Evolutionary conservation across 257 asterid genomes (phyloP), one percentile per base, ranked within the genome.

Genomic region (Solanum lycopersicoides): DNA sequence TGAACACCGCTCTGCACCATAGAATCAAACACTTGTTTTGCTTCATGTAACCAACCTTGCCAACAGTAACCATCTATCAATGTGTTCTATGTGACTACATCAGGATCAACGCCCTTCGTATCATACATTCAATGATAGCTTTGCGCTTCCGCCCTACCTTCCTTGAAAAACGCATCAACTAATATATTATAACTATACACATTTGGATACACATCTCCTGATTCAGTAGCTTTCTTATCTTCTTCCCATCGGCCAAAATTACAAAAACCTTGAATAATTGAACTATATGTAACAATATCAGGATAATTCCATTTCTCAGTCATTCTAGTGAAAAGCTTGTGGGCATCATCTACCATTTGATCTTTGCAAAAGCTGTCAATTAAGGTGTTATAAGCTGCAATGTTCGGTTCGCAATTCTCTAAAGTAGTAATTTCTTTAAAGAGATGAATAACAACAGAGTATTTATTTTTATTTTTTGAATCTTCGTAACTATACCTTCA

Each of bases 111-210:
- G 16, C 66, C 35, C n/a, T 53, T 18, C 15, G 83, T 20, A 47
- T 42, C 86, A 82, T 89, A 56, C 23, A 23, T 47, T 77, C 20
- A 10, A 85, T n/a, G 35, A 89, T 87, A 68, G 37, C 6, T 28
- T 68, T 14, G 21, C n/a, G n/a, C n/a, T n/a, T 68, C 75, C 12
- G 6, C 21, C 23, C 20, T 12, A 68, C 75, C 39, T 68, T 68
- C 39, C 39, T 68, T 89, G 44, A 89, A 87, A 41, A 84, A 79
- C 6, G 89, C 86, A 82, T 89, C 86, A 2, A 80, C 30, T 53
- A 53, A 53, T 53, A 53, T 16, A 53, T 53, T 53, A 53, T 16
- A 53, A 23, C 23, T 53, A 0, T 53, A 16, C 23, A 84, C 69
- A 87, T 56, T 14, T 3, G 82, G 87, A 41, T 28, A n/a, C 7